A percentile compares a stretch with the other conserved stretches of the same genome.
Conservation (phyloP, 1,139 yeast genomes). For the Meyerozyma elateridarum region DNA sequence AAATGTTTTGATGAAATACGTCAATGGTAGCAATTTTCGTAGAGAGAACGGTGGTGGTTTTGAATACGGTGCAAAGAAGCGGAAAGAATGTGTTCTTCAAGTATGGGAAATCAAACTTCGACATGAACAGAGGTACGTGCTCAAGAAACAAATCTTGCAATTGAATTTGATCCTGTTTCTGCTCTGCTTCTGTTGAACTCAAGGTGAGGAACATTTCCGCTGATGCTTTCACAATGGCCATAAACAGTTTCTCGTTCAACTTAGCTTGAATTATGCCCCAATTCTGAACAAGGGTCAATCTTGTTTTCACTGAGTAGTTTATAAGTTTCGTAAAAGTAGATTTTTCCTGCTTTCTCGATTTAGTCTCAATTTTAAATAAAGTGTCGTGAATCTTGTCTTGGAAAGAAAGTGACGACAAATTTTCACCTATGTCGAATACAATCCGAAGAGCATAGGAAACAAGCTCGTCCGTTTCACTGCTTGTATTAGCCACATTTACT, state of each 20-base stretch:
- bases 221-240: conserved; percentile 30
- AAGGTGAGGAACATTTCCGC: conserved; percentile 26
- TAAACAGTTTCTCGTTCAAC: conserved; percentile 44
- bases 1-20: conserved; percentile 57
- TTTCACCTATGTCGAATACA: conserved; percentile 59
- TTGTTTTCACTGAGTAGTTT: conserved; percentile 29
- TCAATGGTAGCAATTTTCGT: conserved; percentile 70
- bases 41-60: conserved; percentile 76
- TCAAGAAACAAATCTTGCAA: conserved; percentile 56
- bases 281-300: conserved; percentile 49
- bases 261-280: conserved; percentile 49
- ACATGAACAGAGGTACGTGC: conserved; percentile 41
- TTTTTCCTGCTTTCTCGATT: conserved; percentile 31
- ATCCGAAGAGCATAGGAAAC: conserved; percentile 54
- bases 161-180: conserved; percentile 30
- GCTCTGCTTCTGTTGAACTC: conserved; percentile 22
- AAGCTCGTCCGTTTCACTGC: conserved; percentile 26
- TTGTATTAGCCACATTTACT: conserved; percentile 11
- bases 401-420: conserved; percentile 71
- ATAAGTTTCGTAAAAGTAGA: conserved; percentile 37
- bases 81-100: conserved; percentile 75
- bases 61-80: conserved; percentile 62
- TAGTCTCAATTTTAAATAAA: conserved; percentile 26
- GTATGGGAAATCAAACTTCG: conserved; percentile 62
- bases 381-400: conserved; percentile 56